Evolutionary conservation across 345 rosid species (phyloP).

Genomic region (Ceriops zippeliana): DNA sequence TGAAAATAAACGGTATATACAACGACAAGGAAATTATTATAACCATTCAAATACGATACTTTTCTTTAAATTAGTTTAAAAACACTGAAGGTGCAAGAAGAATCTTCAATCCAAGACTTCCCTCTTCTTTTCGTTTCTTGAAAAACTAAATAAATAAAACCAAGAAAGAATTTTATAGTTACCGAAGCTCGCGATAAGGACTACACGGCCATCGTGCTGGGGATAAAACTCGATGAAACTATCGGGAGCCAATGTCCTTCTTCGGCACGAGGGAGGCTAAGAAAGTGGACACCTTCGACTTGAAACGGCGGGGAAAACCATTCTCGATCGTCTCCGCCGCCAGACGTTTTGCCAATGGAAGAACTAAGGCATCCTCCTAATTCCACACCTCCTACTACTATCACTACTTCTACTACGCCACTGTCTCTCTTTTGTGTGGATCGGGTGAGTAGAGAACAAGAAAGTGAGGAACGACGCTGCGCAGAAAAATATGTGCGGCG

Average conservation of each 20-base stretch:
- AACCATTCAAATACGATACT: no score
- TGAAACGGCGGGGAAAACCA: slow-evolving; percentile 63
- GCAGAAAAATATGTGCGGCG: no score
- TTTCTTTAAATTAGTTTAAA: no score
- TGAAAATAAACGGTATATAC: not conserved
- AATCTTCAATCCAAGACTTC: no score
- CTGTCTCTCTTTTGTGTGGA: not conserved
- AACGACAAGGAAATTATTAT: not conserved
- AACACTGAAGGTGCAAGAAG: no score
- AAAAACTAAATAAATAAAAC: no score
- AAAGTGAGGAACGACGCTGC: no score
- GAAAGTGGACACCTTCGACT: slow-evolving; percentile 75
- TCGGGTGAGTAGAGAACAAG: no score
- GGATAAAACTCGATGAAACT: slow-evolving; percentile 74
- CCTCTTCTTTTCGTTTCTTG: no score
- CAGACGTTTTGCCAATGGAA: not conserved
- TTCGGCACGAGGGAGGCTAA: slow-evolving; percentile 97
- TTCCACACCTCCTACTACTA: not conserved
- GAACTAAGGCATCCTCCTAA: not conserved
- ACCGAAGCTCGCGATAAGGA: slow-evolving; percentile 89
- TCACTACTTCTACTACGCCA: not conserved
- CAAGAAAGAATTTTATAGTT: not conserved
- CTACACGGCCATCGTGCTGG: slow-evolving; percentile 91
- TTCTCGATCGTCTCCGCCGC: slow-evolving; percentile 39
- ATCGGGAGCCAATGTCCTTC: slow-evolving; percentile 81